Evolutionary conservation across 257 asterid species (phyloP).

Genomic region (Nicotiana knightiana): DNA sequence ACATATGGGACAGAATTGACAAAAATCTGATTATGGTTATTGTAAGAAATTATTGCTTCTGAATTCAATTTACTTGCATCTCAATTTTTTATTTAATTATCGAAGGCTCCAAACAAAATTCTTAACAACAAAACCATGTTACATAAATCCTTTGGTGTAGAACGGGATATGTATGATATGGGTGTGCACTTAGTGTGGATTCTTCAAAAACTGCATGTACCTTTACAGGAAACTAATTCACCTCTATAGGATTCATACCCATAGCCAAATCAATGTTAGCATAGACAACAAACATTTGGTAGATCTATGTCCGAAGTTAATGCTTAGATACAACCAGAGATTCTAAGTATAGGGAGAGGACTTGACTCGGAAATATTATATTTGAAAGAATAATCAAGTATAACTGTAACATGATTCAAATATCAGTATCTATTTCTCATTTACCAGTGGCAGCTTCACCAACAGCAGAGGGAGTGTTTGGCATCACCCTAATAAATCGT

Average conservation of each 20-base stretch:
- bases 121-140: neutral
- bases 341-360: neutral
- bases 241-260: neutral
- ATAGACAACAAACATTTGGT: neutral
- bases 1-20: neutral
- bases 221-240: neutral
- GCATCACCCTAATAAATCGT: slow-evolving; percentile 85
- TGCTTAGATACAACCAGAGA: neutral
- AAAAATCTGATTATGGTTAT: neutral
- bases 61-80: neutral
- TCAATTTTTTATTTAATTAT: neutral
- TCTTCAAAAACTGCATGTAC: neutral
- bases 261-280: slow-evolving; percentile 1
- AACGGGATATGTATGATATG: neutral
- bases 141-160: neutral
- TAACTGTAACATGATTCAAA: neutral
- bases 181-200: neutral
- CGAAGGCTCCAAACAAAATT: neutral
- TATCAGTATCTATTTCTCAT: neutral
- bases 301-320: neutral
- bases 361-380: neutral
- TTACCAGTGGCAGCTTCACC: slow-evolving; percentile 91
- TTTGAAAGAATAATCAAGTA: neutral
- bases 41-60: neutral
- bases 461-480: slow-evolving; percentile 91